phyloP scores from a whole-genome alignment of 441 rosid genomes.

The Melastoma candidum region DNA sequence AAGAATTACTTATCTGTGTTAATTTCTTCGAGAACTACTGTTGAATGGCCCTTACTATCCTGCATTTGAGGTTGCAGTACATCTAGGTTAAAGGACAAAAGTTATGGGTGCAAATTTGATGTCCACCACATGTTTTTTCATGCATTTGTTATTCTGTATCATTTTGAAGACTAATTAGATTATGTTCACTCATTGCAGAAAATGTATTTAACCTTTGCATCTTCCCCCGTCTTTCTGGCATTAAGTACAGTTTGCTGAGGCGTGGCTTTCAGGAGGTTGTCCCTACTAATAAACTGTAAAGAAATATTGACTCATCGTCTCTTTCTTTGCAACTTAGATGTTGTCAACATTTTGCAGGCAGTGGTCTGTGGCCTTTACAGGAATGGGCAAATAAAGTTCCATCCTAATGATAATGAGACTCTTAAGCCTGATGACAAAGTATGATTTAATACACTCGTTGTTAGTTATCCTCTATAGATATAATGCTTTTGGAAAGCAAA shows the following conservation, averaged over 20 bases:
- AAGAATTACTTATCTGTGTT: not conserved
- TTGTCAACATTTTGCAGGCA: conserved; percentile 42
- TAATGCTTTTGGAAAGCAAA: no score
- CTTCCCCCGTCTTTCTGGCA: conserved; percentile 64
- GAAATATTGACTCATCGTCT: conserved; percentile 7
- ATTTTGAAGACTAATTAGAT: conserved; percentile 20
- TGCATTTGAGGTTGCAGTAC: no score
- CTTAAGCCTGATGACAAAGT: conserved; percentile 70
- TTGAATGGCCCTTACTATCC: not conserved
- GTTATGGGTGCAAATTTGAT: no score
- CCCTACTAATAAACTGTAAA: conserved; percentile 5
- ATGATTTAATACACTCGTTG: conserved; percentile 5
- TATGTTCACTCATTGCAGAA: conserved; percentile 53
- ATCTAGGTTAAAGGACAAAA: no score
- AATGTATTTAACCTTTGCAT: conserved; percentile 78
- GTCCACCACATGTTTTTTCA: not conserved
- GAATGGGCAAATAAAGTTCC: conserved; percentile 63
- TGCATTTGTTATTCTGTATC: not conserved
- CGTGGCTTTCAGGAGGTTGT: conserved; percentile 71
- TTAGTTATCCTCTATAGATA: no score
- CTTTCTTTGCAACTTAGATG: conserved; percentile 4
- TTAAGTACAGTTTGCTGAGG: conserved; percentile 58
- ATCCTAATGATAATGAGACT: conserved; percentile 81
- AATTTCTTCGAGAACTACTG: not conserved
- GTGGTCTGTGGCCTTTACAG: conserved; percentile 88